A percentile compares a stretch with the other conserved stretches of the same genome.
Conservation (phyloP, 805 yeast genomes). For the Barnettozyma wickerhamii region DNA sequence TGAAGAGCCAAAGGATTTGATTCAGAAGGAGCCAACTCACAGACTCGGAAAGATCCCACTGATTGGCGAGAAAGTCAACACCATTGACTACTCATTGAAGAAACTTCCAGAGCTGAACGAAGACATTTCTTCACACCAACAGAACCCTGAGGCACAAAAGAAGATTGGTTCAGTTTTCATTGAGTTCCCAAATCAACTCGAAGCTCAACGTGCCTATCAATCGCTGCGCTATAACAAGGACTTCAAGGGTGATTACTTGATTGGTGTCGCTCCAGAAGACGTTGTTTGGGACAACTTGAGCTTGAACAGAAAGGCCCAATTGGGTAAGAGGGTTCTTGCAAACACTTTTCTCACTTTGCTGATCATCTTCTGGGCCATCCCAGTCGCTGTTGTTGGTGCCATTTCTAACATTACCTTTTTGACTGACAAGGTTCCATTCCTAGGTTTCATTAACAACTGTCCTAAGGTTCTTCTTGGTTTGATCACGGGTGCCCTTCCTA, state of each 20-base stretch:
- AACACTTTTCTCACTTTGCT: conserved; percentile 57
- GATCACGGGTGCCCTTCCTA: conserved; percentile 84
- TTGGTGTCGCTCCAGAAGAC: conserved; percentile 76
- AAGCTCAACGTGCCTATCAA: conserved; percentile 86
- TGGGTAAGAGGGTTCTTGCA: conserved; percentile 53
- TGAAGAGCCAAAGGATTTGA: conserved; percentile 58
- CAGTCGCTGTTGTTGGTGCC: conserved; percentile 96
- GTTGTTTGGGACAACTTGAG: conserved; percentile 78
- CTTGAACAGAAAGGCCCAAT: conserved; percentile 52
- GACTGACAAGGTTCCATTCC: conserved; percentile 66
- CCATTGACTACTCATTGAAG: conserved; percentile 69
- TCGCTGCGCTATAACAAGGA: conserved; percentile 53
- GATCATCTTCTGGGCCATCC: conserved; percentile 91
- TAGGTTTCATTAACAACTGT: conserved; percentile 69
- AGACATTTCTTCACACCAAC: conserved; percentile 58
- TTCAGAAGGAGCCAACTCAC: conserved; percentile 83
- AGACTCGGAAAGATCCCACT: conserved; percentile 57
- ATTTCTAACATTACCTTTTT: conserved; percentile 81
- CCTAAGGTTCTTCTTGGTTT: conserved; percentile 72
- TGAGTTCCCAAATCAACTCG: conserved; percentile 79
- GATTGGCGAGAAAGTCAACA: conserved; percentile 80
- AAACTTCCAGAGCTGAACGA: conserved; percentile 64
- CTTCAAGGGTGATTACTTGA: conserved; percentile 37
- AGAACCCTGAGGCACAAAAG: conserved; percentile 43
- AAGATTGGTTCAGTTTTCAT: conserved; percentile 54